Base-by-base conservation (phyloP, 2,329 filamentous ascomycete genomes). In the Trichoderma atroviride region DNA sequence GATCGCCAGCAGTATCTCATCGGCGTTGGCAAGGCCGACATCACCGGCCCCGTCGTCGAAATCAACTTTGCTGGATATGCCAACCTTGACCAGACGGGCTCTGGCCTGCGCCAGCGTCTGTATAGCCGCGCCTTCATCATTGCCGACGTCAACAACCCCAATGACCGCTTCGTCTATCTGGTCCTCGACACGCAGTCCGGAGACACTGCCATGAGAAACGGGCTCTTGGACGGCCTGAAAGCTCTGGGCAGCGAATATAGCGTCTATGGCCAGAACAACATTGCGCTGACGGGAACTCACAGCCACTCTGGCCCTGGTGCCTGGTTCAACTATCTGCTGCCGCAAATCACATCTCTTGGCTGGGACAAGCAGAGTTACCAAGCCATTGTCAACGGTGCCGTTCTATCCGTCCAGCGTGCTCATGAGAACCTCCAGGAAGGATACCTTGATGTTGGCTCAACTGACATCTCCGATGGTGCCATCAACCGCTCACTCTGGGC, bases 51-150 rank as follows among this genome's bases (percentile, higher is more conserved):
- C 0, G 93, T 96, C 14, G 94, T 96, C 27, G 93, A 97, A 79
- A 87, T 97, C 76, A 94, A 93, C 75, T 87, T 97, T 77, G 96
- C 95, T 85, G 94, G 94, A 71, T 97, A 97, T 82, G 95, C 95
- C 37, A 92, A 94, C 78, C 83, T 90, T n/a, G 87, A 87, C 53
- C 95, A 98, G 81, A 82, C 91, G 35, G 95, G 95, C 57, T 90
- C 89, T 2, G 95, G 95, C 27, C 83, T 98, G 62, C 90, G 94
- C 60, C 95, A 98, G 81, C 88, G 95, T 60, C 84, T 97, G 19
- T 95, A 96, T 80, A 94, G 93, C 50, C 89, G 95, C 62, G 91
- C 95, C 37, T 98, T 98, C 80, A 94, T 97, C 75, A 83, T 97
- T 57, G 94, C 89, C 61, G 88, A 92, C 75, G 83, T 88, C 5